phyloP scores from a whole-genome alignment of 169 alveolate genomes.

The Cryptosporidium meleagridis region DNA sequence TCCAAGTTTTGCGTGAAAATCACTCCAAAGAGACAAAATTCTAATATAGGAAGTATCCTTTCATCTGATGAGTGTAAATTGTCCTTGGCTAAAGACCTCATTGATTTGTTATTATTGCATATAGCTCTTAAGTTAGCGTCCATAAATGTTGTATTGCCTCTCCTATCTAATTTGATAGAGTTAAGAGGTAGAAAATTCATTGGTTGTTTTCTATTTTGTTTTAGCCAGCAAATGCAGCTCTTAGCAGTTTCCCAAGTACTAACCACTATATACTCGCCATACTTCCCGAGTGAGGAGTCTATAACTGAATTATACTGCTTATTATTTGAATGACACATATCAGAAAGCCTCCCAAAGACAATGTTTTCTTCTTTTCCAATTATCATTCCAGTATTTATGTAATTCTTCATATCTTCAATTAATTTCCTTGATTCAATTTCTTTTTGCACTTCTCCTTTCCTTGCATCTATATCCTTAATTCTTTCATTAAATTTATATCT shows the following conservation, averaged over 20 bases:
- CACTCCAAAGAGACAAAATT: constrained; percentile 24
- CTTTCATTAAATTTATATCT: constrained; percentile 76
- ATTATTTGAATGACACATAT: constrained; percentile 65
- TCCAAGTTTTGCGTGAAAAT: constrained; percentile 26
- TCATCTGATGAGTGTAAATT: constrained; percentile 67
- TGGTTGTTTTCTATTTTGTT: constrained; percentile 24
- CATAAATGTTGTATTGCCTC: not conserved
- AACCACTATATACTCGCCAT: constrained; percentile 43
- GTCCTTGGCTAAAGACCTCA: constrained; percentile 61
- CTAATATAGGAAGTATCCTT: constrained; percentile 38
- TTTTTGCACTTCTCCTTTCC: constrained; percentile 72
- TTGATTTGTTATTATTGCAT: constrained; percentile 23
- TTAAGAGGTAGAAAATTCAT: constrained; percentile 54
- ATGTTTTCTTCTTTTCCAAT: not conserved
- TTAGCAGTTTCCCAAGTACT: constrained; percentile 58
- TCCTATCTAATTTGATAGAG: constrained; percentile 1
- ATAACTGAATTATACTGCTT: constrained; percentile 27
- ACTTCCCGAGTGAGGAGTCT: constrained; percentile 47
- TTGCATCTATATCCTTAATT: constrained; percentile 76
- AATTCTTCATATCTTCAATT: constrained; percentile 62
- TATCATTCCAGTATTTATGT: not conserved
- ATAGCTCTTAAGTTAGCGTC: constrained; percentile 44
- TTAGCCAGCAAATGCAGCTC: constrained; percentile 49
- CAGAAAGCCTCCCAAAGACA: constrained; percentile 58
- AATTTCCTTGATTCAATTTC: constrained; percentile 44